A percentile compares a stretch with the other conserved stretches of the same genome.
phyloP scores from a whole-genome alignment of 176 grass and related monocot genomes.

The Sorghum bicolor region Sorghum_bicolor_NCBIv3 NC_012870.2:79047001-79047500 shows the following conservation, averaged over 20 bases:
- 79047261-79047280: background rate
- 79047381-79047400: slow-evolving; percentile 14
- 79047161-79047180: background rate
- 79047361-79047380: background rate
- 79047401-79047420: background rate
- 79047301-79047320: background rate
- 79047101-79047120: background rate
- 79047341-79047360: background rate
- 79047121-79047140: background rate
- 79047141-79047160: background rate
- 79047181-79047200: too few relatives aligned
- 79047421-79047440: background rate
- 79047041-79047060: background rate
- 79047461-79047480: background rate
- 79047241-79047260: background rate
- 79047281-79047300: background rate
- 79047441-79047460: background rate
- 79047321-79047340: background rate
- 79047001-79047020: background rate
- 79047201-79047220: background rate
- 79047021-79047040: background rate
- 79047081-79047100: background rate
- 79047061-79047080: background rate
- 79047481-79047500: background rate
- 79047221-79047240: background rate